Conservation (phyloP, 352 stramenopile genomes). For the Globisporangium irregulare region DNA sequence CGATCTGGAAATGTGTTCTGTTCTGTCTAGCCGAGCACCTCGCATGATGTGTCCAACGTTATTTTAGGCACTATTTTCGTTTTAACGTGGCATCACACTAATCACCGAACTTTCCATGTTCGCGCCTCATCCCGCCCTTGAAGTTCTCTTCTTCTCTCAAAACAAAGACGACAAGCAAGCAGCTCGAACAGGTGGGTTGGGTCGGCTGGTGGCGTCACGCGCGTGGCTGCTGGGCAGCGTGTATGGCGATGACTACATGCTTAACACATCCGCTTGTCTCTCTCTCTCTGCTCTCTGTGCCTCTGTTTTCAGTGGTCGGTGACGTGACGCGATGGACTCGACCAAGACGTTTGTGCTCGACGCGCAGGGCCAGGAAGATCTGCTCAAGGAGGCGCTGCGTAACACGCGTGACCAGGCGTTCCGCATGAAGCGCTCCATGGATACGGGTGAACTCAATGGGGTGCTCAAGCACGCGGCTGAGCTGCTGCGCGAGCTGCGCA, state of each 20-base stretch:
- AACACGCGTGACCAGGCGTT: conserved; percentile 77
- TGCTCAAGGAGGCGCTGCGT: conserved; percentile 73
- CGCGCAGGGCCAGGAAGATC: conserved; percentile 58
- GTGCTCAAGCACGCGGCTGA: conserved; percentile 82
- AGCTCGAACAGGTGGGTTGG: neutral
- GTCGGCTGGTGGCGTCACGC: neutral
- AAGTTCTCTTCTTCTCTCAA: neutral
- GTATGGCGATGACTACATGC: neutral
- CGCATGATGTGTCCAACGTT: neutral
- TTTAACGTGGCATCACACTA: neutral
- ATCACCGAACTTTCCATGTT: neutral
- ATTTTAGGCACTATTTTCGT: neutral
- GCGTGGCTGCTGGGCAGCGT: neutral
- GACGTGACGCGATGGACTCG: conserved; percentile 8
- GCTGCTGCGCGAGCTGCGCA: conserved; percentile 84
- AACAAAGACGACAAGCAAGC: neutral
- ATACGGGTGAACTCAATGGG: conserved; percentile 61
- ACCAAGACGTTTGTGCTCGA: conserved; percentile 49
- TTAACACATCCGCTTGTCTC: neutral
- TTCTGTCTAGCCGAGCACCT: neutral
- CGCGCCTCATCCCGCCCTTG: neutral
- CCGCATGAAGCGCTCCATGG: conserved; percentile 84
- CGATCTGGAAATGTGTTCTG: too few species aligned
- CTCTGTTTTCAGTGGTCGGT: neutral
- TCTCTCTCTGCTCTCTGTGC: neutral